Conservation (phyloP, 768 basidiomycete genomes). For the Lentinula sp. region DNA sequence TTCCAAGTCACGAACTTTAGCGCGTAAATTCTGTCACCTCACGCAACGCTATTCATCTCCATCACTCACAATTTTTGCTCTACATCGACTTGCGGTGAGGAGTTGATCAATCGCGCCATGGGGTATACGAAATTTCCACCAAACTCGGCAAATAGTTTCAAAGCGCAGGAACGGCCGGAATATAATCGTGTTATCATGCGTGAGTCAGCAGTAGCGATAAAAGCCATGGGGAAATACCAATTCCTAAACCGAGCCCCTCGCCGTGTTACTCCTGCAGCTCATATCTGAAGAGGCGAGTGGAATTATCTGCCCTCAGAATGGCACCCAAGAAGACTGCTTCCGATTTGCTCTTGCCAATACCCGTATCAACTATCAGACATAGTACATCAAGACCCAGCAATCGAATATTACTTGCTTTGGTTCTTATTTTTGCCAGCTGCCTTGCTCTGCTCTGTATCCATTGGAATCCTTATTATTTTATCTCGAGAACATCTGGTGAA, state of each 20-base stretch:
- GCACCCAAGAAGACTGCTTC: background rate
- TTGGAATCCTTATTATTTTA: background rate
- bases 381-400: background rate
- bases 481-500: background rate
- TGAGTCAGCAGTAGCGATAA: background rate
- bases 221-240: background rate
- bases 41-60: background rate
- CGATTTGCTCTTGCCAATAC: background rate
- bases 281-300: background rate
- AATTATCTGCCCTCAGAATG: background rate
- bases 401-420: background rate
- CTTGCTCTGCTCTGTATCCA: background rate
- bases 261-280: background rate
- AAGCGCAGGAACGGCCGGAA: background rate
- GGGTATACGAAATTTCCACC: background rate
- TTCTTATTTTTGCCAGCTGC: background rate
- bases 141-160: background rate
- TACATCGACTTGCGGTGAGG: background rate
- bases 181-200: background rate
- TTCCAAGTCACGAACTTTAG: background rate
- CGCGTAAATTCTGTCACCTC: background rate
- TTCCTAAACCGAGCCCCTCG: background rate
- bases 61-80: background rate
- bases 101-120: background rate
- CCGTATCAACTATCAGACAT: background rate